Conservation (phyloP, 2,329 filamentous ascomycete genomes). For the Truncatella angustata region DNA sequence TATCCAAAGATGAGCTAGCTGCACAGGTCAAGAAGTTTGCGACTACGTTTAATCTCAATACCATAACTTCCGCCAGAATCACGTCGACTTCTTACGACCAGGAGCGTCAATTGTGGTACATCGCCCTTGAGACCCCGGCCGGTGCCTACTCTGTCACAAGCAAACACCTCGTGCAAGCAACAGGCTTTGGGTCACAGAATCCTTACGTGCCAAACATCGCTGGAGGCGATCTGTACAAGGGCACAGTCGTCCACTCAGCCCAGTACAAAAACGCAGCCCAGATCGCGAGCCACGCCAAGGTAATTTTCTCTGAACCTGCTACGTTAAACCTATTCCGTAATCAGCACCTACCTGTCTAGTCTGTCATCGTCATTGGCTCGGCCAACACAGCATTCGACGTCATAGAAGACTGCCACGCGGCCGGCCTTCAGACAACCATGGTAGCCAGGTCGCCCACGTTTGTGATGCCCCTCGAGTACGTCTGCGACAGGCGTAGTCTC, state of each 20-base stretch:
- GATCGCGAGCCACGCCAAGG: conserved; percentile 18
- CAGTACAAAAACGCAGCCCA: conserved; percentile 19
- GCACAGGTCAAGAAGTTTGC: conserved; percentile 25
- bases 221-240: conserved; percentile 19
- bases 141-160: conserved; percentile 9
- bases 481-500: conserved; percentile 21
- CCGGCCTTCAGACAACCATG: conserved; percentile 33
- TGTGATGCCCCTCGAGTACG: conserved; percentile 30
- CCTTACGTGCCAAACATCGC: conserved; percentile 22
- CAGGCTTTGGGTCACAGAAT: conserved; percentile 21
- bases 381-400: conserved; percentile 43
- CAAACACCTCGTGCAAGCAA: conserved; percentile 26
- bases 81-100: conserved; percentile 23
- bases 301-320: too few species aligned
- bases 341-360: too few species aligned
- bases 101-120: conserved; percentile 21
- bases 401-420: conserved; percentile 29
- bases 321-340: too few species aligned
- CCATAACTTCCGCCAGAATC: conserved; percentile 27
- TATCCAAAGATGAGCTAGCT: conserved; percentile 23
- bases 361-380: conserved; percentile 34
- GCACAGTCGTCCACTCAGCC: conserved; percentile 23
- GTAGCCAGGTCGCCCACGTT: conserved; percentile 33
- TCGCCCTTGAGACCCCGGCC: conserved; percentile 17
- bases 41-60: conserved; percentile 29